Conservation (phyloP, 805 yeast genomes). For the Vanderwaltozyma tropicalis region DNA sequence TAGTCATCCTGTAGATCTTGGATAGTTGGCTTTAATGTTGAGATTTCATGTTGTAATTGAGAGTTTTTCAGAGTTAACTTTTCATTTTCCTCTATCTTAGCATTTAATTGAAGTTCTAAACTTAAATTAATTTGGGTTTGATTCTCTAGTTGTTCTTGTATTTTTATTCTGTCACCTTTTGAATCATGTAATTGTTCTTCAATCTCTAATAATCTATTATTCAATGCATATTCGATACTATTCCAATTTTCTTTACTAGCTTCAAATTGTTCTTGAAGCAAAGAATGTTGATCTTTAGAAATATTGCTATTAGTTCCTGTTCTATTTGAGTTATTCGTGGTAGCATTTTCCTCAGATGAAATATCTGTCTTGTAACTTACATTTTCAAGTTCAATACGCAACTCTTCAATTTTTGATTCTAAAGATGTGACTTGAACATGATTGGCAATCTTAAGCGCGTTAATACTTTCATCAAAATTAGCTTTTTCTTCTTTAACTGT, state of each 20-base stretch:
- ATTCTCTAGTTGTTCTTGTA: background rate
- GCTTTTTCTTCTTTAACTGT: slow-evolving; percentile 1
- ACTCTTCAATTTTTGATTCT: slow-evolving; percentile 60
- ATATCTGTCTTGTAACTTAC: background rate
- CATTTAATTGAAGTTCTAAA: slow-evolving; percentile 5
- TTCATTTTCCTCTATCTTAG: slow-evolving; percentile 1
- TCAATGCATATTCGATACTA: slow-evolving; percentile 58
- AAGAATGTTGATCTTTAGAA: slow-evolving; percentile 24
- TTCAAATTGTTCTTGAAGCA: slow-evolving; percentile 60
- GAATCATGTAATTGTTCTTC: slow-evolving; percentile 35
- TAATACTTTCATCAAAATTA: slow-evolving; percentile 16
- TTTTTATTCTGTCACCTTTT: slow-evolving; percentile 23
- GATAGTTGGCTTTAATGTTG: background rate
- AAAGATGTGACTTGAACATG: slow-evolving; percentile 42
- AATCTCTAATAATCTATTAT: slow-evolving; percentile 35
- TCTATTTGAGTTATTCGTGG: background rate
- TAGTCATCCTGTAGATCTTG: slow-evolving; percentile 22
- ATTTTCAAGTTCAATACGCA: slow-evolving; percentile 53
- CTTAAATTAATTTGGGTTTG: slow-evolving; percentile 5
- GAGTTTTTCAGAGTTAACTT: background rate
- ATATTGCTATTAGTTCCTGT: background rate
- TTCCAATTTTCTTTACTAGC: slow-evolving; percentile 78
- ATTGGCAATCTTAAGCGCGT: slow-evolving; percentile 25
- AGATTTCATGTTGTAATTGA: slow-evolving; percentile 13
- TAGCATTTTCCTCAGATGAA: background rate